A percentile compares a stretch with the other conserved stretches of the same genome.
Conservation (phyloP, 78 protist species). For the Trichosphaerium sp. region DNA sequence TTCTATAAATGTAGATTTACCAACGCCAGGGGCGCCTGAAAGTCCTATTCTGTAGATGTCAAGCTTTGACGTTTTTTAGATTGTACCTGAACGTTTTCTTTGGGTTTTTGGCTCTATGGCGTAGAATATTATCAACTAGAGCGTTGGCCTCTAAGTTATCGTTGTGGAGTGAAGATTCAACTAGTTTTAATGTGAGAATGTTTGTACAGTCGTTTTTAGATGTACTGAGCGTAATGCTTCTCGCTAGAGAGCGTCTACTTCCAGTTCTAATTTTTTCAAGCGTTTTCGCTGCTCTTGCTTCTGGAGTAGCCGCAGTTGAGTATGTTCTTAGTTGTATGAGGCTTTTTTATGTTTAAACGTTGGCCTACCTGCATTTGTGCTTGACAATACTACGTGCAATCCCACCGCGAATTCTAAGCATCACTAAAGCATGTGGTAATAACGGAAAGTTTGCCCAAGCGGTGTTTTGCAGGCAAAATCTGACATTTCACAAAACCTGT, state of each 20-base stretch:
- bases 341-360: no score
- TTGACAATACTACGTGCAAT: no score
- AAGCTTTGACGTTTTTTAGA: not conserved
- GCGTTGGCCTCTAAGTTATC: conserved; percentile 39
- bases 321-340: no score
- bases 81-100: not conserved
- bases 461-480: no score
- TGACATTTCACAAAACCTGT: no score
- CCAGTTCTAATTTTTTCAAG: conserved; percentile 2
- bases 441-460: no score
- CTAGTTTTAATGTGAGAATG: not conserved
- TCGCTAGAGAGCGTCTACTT: conserved; percentile 3
- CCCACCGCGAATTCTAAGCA: no score
- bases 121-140: conserved; percentile 14
- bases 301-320: no score
- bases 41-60: conserved; percentile 72
- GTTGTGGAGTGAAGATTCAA: conserved; percentile 39
- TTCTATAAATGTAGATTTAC: conserved; percentile 92
- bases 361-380: no score
- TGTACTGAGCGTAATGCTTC: conserved; percentile 22
- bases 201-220: no score
- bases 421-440: no score
- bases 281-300: no score
- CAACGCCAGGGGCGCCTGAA: conserved; percentile 94
- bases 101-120: not conserved